Evolutionary conservation across 805 yeast genomes (phyloP), one percentile per base, ranked within the genome.

Genomic region (Myxozyma lipomycoides): DNA sequence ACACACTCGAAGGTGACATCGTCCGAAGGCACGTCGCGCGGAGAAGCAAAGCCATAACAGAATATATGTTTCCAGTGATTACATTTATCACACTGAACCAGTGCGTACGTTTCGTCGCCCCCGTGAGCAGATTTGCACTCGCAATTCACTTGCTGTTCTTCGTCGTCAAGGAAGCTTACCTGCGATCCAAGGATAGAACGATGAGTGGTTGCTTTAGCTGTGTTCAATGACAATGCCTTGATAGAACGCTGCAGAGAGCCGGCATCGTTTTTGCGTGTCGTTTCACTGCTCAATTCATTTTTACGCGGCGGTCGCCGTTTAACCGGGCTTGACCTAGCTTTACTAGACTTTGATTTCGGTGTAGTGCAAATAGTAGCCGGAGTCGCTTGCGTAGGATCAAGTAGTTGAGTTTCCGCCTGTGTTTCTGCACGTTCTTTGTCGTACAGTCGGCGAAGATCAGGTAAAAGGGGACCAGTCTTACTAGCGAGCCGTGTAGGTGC

Each of bases 21-120:
- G 3, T 32, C 36, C 36, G 55, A 26, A 9, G 36, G 30, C 12
- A 45, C 39, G 37, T 56, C 60, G 26, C 40, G 37, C 7, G 45
- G 38, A 23, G 37, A 36, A 24, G 39, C 39, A 26, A 39, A 56
- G 12, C 60, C 60, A 36, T 56, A 56, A 45, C 60, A 56, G 37
- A 24, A 28, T 15, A 56, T 26, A 26, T 56, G 60, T 32, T 46
- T 46, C 60, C 60, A 56, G 28, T 21, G 19, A 9, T 21, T 9
- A 45, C 60, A 56, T 18, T 34, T 32, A 3, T 43, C 43, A 43
- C 60, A 56, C 39, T 56, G 60, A 10, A 54, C 57, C 9, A 51
- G 46, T 24, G 47, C 59, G 37, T 30, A 54, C 21, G 26, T 21
- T n/a, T 37, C 55, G 38, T 52, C 48, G 9, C 43, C 44, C 10